Evolutionary conservation across 495 filamentous ascomycete species (phyloP), one percentile per base, ranked within the genome.

Genomic region (Parmelia sp.): DNA sequence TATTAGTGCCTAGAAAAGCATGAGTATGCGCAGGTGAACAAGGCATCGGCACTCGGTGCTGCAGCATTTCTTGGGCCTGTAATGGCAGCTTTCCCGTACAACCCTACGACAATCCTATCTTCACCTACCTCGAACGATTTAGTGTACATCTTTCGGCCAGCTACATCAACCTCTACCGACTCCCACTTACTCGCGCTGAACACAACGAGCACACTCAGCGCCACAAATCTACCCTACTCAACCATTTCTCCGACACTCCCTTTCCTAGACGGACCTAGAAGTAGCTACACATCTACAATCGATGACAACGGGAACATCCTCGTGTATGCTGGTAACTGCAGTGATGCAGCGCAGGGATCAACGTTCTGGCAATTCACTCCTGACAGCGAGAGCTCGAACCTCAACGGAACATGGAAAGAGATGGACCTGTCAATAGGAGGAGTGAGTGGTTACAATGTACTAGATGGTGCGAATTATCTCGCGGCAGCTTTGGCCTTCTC

Each of bases 271-370:
- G 70, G 73, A 40, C 68, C 71, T 33, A 72, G 72, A 17, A 66
- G 62, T 2, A 78, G 87, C 5, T 91, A 86, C 64, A 80, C 83
- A 17, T 83, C 91, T 0, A 78, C 82, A 1, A 77, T 92, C 35
- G 83, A 89, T 49, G 73, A 81, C 45, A 76, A 82, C 66, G 91
- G 90, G 11, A 79, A 82, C 25, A 82, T 96, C 55, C 82, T 81
- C 31, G 83, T 91, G 12, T 86, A 89, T 59, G 74, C 86, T 0
- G 91, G 92, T 9, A 77, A 86, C 61, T 96, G 92, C 71, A 72
- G 73, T 5, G 67, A 73, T 45, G 75, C 78, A 9, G 71, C 74
- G 27, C 61, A 71, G n/a, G 75, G 69, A n/a, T 63, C 75, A 55
- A 58, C 79, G 59, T 57, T 86, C 36, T 90, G 88, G 88, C 76